Base-by-base conservation (phyloP, 2,329 filamentous ascomycete species). In the Stagonosporopsis chrysanthemi region DNA sequence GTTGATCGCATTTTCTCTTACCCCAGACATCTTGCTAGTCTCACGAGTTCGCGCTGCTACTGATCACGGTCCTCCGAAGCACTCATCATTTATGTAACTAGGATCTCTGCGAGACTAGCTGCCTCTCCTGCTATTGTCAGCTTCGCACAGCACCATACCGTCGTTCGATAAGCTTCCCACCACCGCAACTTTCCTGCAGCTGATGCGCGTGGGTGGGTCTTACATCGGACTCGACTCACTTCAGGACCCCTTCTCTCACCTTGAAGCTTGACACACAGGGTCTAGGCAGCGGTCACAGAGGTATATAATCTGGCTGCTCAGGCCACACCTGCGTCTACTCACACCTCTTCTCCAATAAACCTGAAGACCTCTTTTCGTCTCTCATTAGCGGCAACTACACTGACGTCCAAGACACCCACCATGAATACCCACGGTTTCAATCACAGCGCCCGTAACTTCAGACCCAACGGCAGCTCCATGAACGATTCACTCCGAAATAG, bases 401-500 rank as follows among this genome's bases (percentile, higher is more conserved):
- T 23, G 6, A 24, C 2, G 26, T 7, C 26, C 14, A n/a, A 14
- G 8, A 9, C 6, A 15, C 22, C 15, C 51, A 36, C 33, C 23
- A 42, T 53, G 43, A 60, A 24, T 22, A 31, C 33, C 4, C 31
- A 40, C 33, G 40, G 43, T 12, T 52, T 67, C 43, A 62, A 66
- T 14, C 61, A 65, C 5, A 22, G 58, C 8, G 60, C 64, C 19
- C 43, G 38, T 17, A 38, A 51, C 43, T 67, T 65, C 51, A 43
- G 23, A 2, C 35, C 36, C 9, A 31, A 41, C 28, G 42, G 47
- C 6, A 14, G 19, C 17, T 12, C 36, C 24, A 28, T 38, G 19
- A 26, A 39, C 12, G 14, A 36, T 9, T n/a, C 51, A 22, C 48
- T 33, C 15, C 38, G 59, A 28, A 52, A 43, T 42, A 44, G 31